Base-by-base conservation (phyloP, 2,329 filamentous ascomycete genomes). In the Diaporthe citri region DNA sequence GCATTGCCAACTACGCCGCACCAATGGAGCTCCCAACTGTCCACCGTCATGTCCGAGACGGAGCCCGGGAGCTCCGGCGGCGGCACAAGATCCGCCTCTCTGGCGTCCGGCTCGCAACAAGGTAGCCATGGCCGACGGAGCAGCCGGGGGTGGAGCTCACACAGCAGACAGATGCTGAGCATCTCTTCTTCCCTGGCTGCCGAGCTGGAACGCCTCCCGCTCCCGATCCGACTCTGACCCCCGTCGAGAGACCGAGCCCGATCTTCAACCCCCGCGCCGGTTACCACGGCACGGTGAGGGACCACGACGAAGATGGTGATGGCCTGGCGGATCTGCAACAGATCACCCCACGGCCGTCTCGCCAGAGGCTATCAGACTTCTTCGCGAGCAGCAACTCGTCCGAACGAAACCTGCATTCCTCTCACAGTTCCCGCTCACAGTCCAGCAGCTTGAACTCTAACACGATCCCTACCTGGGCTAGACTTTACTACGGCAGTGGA, bases 401-500 rank as follows among this genome's bases (percentile, higher is more conserved):
- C 0, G 88, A 90, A 72, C 85, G 87, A 22, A 88, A 87, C 76
- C 80, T 90, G 28, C 86, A 88, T 75, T 91, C 90, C 3, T 87
- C 86, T 13, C 82, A 82, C 4, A 90, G 81, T 77, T 78, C 79
- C 31, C 78, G 88, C 78, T 88, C 88, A 22, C 84, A 85, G 41
- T 80, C 84, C 39, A 86, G 85, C 77, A 90, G 87, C 78, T 46
- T 72, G 31, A 80, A 89, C 59, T 82, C 84, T 20, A 79, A 83
- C 31, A 81, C 85, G 2, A 84, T 91, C 56, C 90, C 90, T 17
- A 80, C 86, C 12, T 92, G 90, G 90, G 90, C 89, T 55, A 91
- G 88, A 78, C 84, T 94, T 22, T 95, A 95, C 83, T 95, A 95
- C 81, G 90, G 91, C 48, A 91, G 90, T 71, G 91, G 92, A 69